These are phyloP conservation scores for Pythium dissotocum DNA, from an alignment of 352 stramenopile species.

Conservation along the genomic window DNA sequence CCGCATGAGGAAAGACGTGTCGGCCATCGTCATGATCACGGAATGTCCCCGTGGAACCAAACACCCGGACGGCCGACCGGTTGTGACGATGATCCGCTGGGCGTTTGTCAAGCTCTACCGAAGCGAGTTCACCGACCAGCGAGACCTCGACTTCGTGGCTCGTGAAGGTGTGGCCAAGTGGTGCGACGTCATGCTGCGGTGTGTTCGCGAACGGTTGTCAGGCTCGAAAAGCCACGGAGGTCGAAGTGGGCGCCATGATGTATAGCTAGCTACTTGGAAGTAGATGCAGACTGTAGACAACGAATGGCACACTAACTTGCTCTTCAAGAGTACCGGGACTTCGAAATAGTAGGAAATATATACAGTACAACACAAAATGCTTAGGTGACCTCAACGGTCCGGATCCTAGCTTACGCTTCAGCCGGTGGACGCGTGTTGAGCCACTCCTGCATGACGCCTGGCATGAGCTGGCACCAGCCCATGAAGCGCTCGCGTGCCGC, in stretches of 20 bases:
- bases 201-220: slow-evolving; percentile 6
- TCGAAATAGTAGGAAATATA: too few species aligned
- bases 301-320: too few species aligned
- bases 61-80: not conserved
- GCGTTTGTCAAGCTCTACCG: slow-evolving; percentile 15
- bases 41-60: not conserved
- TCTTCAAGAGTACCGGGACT: too few species aligned
- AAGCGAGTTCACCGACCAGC: not conserved
- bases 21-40: slow-evolving; percentile 6
- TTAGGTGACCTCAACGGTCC: too few species aligned
- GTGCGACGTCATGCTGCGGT: slow-evolving; percentile 21
- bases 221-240: too few species aligned
- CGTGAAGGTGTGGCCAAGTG: slow-evolving; percentile 12
- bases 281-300: too few species aligned
- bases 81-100: slow-evolving; percentile 15
- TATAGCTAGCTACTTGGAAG: too few species aligned
- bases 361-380: too few species aligned
- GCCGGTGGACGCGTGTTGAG: not conserved
- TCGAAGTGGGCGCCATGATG: too few species aligned
- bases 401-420: not conserved
- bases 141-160: slow-evolving; percentile 4
- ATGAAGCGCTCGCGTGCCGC: not conserved
- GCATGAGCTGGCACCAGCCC: slow-evolving; percentile 1
- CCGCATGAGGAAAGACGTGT: slow-evolving; percentile 39
- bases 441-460: not conserved